Base-by-base conservation (phyloP, 768 basidiomycete genomes). In the Podaxis carcinomalis region DNA sequence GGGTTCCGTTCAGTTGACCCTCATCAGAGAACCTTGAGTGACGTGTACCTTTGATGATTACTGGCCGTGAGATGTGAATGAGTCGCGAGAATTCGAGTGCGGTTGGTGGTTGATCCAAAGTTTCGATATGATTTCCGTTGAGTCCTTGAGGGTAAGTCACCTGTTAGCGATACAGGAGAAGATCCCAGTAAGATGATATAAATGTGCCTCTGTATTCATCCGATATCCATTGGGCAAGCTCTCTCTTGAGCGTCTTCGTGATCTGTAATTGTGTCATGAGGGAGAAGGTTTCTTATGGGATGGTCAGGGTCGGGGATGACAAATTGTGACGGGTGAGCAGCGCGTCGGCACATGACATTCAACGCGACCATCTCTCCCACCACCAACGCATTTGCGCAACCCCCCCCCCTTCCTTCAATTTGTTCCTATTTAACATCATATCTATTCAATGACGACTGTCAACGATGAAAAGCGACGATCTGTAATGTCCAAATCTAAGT, bases 61-160 rank as follows among this genome's bases (percentile, higher is more conserved):
- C 88, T 3, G 92, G 92, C 61, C 91, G 77, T 11, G 86, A 84
- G 50, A 90, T 77, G 63, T 86, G 83, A 4, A 88, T 80, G 16
- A 92, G 73, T 54, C 85, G 77, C 40, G 85, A 77, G 66, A 93
- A 92, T 68, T 92, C 83, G 21, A 92, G 66, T 5, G 89, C 72
- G 0, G 84, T 81, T 25, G 92, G 92, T 13, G 86, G 81, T 11
- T 66, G 60, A 36, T 83, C 74, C 6, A 89, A 71, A 16, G 79
- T 71, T 42, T 82, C 78, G 56, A 82, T 76, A 25, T 77, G 72
- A 37, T 73, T 68, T 14, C 86, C 86, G 66, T 90, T 90, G 68
- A 87, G 69, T 61, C 84, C 88, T 90, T 59, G 16, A 40, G 35
- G 5, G 36, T 39, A 27, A 47, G 5, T 4, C 7, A 28, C 23